A percentile compares a stretch with the other conserved stretches of the same genome.
Evolutionary conservation across 257 asterid genomes (phyloP).

Genomic region (Linderniella brevidens): DNA sequence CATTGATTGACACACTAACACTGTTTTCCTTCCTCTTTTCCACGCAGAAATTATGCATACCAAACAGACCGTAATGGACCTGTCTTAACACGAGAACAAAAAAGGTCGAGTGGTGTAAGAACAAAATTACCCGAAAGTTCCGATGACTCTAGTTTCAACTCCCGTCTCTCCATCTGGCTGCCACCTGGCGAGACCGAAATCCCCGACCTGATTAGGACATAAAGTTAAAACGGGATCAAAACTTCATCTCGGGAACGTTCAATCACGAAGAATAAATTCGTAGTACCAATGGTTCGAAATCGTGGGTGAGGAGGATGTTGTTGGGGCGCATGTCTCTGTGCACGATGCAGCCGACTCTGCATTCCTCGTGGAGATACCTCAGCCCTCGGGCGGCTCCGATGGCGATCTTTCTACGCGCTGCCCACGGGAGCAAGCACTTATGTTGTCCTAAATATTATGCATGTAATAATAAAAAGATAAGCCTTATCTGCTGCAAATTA

Average conservation of each 20-base stretch:
- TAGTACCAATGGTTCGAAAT: constrained; percentile 73
- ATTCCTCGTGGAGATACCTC: constrained; percentile 90
- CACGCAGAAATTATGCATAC: too few relatives aligned
- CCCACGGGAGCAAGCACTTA: constrained; percentile 49
- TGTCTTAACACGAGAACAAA: too few relatives aligned
- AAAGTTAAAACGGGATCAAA: constrained; percentile 7
- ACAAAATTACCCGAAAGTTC: constrained; percentile 65
- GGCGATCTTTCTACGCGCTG: constrained; percentile 75
- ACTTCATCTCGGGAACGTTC: not conserved
- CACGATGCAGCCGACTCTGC: constrained; percentile 96
- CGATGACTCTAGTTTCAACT: constrained; percentile 86
- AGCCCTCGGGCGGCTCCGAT: constrained; percentile 94
- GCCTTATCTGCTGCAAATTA: not conserved
- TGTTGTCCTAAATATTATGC: constrained; percentile 34
- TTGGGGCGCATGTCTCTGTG: constrained; percentile 96
- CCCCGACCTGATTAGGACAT: constrained; percentile 53
- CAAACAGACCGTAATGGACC: too few relatives aligned
- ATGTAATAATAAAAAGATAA: not conserved
- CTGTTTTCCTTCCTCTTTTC: too few relatives aligned
- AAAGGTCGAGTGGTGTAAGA: too few relatives aligned
- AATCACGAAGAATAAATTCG: not conserved
- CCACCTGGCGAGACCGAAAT: constrained; percentile 97
- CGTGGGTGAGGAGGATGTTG: constrained; percentile 89
- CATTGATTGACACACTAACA: too few relatives aligned
- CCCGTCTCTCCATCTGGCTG: constrained; percentile 92